Percentiles rank a stretch among this genome's conserved stretches.
These are phyloP conservation scores for Venturia carpophila DNA, from an alignment of 2,329 filamentous ascomycete species.

Conservation along the genomic window DNA sequence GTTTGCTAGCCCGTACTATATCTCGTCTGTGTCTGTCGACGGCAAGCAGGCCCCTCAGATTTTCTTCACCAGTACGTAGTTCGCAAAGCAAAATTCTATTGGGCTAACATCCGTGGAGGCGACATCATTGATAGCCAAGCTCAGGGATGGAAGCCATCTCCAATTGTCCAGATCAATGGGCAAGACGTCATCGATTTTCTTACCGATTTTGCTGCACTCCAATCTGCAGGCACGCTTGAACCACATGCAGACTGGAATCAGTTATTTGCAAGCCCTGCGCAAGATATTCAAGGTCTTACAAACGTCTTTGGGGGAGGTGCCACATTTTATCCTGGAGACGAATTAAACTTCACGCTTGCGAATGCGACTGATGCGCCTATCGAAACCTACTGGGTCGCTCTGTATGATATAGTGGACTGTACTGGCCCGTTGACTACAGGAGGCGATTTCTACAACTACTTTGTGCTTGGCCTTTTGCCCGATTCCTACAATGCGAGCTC, in stretches of 20 bases:
- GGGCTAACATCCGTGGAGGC: conserved; percentile 13
- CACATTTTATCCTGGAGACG: conserved; percentile 33
- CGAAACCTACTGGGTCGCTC: conserved; percentile 21
- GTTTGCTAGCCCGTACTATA: conserved; percentile 27
- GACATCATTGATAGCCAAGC: conserved; percentile 24
- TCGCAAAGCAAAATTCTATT: conserved; percentile 23
- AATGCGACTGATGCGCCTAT: conserved; percentile 23
- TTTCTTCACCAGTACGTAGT: conserved; percentile 24
- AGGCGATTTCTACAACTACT: conserved; percentile 40
- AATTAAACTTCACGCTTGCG: conserved; percentile 26
- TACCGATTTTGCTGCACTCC: conserved; percentile 40
- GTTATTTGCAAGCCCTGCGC: conserved; percentile 27
- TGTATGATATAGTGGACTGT: conserved; percentile 22
- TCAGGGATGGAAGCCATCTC: conserved; percentile 38
- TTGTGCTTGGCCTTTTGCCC: conserved; percentile 31
- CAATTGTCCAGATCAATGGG: conserved; percentile 50
- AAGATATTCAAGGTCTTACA: conserved; percentile 22
- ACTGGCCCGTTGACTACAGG: conserved; percentile 31
- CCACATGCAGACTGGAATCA: conserved; percentile 38
- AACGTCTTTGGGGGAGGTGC: conserved; percentile 27
- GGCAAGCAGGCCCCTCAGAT: conserved; percentile 21
- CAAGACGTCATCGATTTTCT: conserved; percentile 44
- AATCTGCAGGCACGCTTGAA: conserved; percentile 37
- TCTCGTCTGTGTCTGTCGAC: conserved; percentile 29
- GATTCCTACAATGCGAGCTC: conserved; percentile 15